Evolutionary conservation across 108 stramenopile genomes (phyloP).

Genomic region (Cyclotella distinguenda): DNA sequence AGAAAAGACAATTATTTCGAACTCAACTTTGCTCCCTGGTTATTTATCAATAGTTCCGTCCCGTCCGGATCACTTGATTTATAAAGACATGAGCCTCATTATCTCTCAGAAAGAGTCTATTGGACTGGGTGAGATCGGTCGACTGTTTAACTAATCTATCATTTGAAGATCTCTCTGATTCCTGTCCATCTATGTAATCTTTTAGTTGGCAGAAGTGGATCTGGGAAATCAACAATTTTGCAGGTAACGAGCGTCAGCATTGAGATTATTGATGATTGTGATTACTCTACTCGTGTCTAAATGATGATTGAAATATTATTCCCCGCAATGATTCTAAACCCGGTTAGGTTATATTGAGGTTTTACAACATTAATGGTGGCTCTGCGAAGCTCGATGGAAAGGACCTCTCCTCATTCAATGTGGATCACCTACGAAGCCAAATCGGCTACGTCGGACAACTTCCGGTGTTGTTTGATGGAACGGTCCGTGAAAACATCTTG

Average conservation of each 20-base stretch:
- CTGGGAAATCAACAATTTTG: constrained; percentile 26
- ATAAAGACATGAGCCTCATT: constrained; percentile 20
- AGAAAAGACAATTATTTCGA: background rate
- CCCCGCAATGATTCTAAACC: too few species aligned
- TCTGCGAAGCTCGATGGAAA: constrained; percentile 46
- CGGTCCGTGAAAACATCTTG: constrained; percentile 69
- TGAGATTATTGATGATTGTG: background rate
- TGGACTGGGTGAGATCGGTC: constrained; percentile 15
- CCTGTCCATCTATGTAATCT: too few species aligned
- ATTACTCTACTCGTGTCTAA: too few species aligned
- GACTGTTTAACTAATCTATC: background rate
- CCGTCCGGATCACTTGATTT: constrained; percentile 14
- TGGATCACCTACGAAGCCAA: constrained; percentile 39
- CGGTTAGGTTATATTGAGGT: constrained; percentile 45
- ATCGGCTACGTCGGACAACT: constrained; percentile 75
- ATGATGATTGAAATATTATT: too few species aligned
- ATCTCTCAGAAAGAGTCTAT: constrained; percentile 21
- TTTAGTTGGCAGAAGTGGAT: constrained; percentile 19
- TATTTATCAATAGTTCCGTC: too few species aligned
- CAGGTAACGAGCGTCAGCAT: constrained; percentile 19
- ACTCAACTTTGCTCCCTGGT: background rate
- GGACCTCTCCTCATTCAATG: constrained; percentile 43
- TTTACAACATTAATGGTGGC: constrained; percentile 40
- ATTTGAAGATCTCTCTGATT: background rate
- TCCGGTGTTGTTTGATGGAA: constrained; percentile 63